These are phyloP conservation scores for Daedalea quercina DNA, from an alignment of 768 basidiomycete genomes.

Conservation along the genomic window DNA sequence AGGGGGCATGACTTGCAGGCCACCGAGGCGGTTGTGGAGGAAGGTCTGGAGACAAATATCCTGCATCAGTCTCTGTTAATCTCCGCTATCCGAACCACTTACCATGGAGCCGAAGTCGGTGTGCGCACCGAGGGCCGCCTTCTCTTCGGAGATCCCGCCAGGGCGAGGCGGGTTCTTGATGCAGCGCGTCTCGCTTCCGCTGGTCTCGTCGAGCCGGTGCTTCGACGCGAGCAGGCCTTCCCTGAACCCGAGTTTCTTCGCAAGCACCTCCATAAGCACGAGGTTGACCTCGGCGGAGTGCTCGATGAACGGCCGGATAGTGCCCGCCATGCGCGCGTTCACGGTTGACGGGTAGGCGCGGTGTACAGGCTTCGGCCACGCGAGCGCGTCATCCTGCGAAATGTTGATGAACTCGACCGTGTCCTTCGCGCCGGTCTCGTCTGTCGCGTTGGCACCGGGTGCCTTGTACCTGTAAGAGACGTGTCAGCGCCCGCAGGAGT, in stretches of 20 bases:
- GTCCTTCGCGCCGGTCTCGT: constrained; percentile 26
- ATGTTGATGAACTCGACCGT: constrained; percentile 31
- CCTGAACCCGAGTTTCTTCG: constrained; percentile 26
- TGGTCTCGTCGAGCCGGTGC: constrained; percentile 22
- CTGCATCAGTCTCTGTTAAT: constrained; percentile 28
- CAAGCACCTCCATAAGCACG: constrained; percentile 25
- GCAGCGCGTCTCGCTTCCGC: constrained; percentile 25
- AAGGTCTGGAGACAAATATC: constrained; percentile 41
- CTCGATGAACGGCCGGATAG: constrained; percentile 23
- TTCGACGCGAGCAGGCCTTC: constrained; percentile 19
- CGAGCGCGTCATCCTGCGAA: constrained; percentile 30
- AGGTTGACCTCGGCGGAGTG: constrained; percentile 23
- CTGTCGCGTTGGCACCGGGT: constrained; percentile 26
- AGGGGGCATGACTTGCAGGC: constrained; percentile 61
- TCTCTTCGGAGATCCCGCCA: constrained; percentile 12
- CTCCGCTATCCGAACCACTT: constrained; percentile 16
- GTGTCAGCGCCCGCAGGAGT: not conserved
- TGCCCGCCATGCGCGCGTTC: constrained; percentile 21
- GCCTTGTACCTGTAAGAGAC: constrained; percentile 20
- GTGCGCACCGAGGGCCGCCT: constrained; percentile 26
- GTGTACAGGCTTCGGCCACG: constrained; percentile 23
- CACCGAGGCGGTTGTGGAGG: constrained; percentile 64
- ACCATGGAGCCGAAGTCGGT: constrained; percentile 31
- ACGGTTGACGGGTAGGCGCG: constrained; percentile 28
- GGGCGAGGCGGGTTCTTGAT: constrained; percentile 26